Evolutionary conservation across 768 basidiomycete species (phyloP).

Genomic region (Xanthoconium purpureum): DNA sequence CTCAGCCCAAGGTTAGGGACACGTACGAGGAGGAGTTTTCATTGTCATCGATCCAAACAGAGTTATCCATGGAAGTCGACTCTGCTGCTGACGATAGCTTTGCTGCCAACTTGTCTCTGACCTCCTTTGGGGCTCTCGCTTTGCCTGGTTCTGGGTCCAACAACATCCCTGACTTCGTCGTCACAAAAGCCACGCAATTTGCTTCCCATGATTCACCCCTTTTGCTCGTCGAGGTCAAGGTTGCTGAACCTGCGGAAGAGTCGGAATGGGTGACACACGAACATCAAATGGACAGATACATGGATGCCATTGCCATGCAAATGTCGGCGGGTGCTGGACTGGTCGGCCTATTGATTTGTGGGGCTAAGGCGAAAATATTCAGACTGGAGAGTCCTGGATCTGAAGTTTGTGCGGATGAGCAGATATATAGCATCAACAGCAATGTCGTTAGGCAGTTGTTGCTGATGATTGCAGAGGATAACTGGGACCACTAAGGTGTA

Average conservation of each 20-base stretch:
- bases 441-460: not conserved
- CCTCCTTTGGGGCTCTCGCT: not conserved
- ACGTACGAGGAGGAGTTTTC: not conserved
- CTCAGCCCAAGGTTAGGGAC: not conserved
- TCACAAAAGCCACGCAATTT: not conserved
- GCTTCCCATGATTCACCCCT: not conserved
- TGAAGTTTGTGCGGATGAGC: not conserved
- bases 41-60: not conserved
- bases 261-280: accelerated
- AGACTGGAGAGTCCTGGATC: not conserved
- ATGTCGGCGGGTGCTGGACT: not conserved
- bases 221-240: not conserved
- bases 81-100: not conserved
- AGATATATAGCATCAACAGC: not conserved
- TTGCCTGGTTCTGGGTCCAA: not conserved
- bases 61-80: not conserved
- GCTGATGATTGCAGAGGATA: not conserved
- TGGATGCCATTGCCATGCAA: not conserved
- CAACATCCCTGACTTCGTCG: not conserved
- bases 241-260: not conserved
- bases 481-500: not conserved
- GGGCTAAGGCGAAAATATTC: not conserved
- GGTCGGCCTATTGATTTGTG: constrained; percentile 2
- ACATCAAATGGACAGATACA: not conserved
- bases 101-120: not conserved